Percentiles rank a stretch among this genome's conserved stretches.
Evolutionary conservation across 2,329 filamentous ascomycete genomes (phyloP).

Genomic region (Bimuria novae-zelandiae): DNA sequence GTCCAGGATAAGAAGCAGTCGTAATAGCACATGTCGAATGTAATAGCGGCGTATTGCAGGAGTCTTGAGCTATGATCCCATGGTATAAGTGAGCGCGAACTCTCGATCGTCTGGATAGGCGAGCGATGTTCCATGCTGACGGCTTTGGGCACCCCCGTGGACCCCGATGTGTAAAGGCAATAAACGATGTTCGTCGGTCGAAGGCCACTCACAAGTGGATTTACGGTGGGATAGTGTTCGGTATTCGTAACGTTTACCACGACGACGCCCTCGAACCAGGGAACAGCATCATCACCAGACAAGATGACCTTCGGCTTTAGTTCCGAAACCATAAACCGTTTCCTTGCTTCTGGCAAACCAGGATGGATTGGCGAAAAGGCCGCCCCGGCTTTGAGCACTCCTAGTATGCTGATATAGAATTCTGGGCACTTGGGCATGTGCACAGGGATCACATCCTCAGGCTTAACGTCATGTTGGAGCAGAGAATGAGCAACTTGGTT

Average conservation of each 20-base stretch:
- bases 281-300: slow-evolving; percentile 11
- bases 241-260: slow-evolving; percentile 26
- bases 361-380: slow-evolving; percentile 46
- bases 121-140: slow-evolving; percentile 49
- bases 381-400: slow-evolving; percentile 47
- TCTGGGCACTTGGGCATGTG: slow-evolving; percentile 40
- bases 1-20: slow-evolving; percentile 54
- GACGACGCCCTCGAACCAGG: slow-evolving; percentile 13
- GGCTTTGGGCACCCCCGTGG: slow-evolving; percentile 51
- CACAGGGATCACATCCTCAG: slow-evolving; percentile 44
- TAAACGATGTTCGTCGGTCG: slow-evolving; percentile 44
- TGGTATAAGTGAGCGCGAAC: slow-evolving; percentile 45
- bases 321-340: slow-evolving; percentile 41
- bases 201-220: slow-evolving; percentile 34
- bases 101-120: slow-evolving; percentile 49
- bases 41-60: slow-evolving; percentile 50
- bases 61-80: slow-evolving; percentile 46
- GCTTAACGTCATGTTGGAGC: slow-evolving; percentile 22
- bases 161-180: slow-evolving; percentile 51
- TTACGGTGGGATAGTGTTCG: slow-evolving; percentile 15
- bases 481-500: slow-evolving; percentile 42
- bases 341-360: slow-evolving; percentile 41
- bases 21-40: slow-evolving; percentile 55
- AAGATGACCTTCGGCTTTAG: slow-evolving; percentile 38
- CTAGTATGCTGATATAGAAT: slow-evolving; percentile 46